phyloP scores from a whole-genome alignment of 306 rosid species.

The Gynostemma pentaphyllum region DNA sequence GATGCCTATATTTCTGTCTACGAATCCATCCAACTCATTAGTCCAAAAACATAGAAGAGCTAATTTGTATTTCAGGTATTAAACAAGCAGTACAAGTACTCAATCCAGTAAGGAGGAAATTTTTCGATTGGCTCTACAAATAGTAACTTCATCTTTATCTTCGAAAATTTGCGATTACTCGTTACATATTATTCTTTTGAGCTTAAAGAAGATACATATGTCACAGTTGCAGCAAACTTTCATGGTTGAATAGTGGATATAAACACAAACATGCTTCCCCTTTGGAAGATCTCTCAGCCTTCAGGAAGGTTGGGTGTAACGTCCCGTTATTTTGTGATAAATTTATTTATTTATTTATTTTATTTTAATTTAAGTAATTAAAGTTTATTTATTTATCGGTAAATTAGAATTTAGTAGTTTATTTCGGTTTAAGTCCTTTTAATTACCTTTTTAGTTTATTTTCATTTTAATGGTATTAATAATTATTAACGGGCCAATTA shows the following conservation, averaged over 20 bases:
- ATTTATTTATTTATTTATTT: too few species aligned
- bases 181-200: neutral
- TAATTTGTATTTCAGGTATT: constrained; percentile 42
- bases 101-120: constrained; percentile 48
- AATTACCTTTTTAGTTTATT: too few species aligned
- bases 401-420: too few species aligned
- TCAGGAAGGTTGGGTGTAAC: constrained; percentile 84
- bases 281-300: constrained; percentile 68
- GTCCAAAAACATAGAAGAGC: neutral
- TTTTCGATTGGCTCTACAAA: constrained; percentile 57
- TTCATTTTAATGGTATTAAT: too few species aligned
- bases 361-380: too few species aligned
- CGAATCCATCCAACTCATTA: neutral
- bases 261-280: constrained; percentile 63
- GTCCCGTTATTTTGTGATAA: too few species aligned
- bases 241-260: constrained; percentile 73
- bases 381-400: too few species aligned
- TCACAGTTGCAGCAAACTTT: constrained; percentile 44
- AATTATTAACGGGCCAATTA: too few species aligned
- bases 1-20: neutral
- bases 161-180: neutral
- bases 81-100: constrained; percentile 61
- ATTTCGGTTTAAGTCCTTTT: too few species aligned
- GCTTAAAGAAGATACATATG: neutral
- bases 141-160: constrained; percentile 27